Evolutionary conservation across 1,284 basidiomycete genomes (phyloP), one percentile per base, ranked within the genome.

Genomic region (Lignosus rhinocerotis): DNA sequence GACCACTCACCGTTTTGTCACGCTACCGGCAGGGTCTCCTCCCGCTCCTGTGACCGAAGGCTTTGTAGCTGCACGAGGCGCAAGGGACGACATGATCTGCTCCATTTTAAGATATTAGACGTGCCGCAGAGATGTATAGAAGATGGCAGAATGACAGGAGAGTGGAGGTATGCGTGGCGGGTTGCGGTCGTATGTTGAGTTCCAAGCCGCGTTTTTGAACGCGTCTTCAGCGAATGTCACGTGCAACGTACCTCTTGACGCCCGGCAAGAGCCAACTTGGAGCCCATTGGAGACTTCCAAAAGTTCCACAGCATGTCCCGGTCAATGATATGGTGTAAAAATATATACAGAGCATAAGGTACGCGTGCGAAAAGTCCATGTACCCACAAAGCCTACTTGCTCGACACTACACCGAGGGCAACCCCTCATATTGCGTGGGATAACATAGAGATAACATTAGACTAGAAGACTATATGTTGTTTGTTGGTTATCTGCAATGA

Each of bases 1-100:
- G 12, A 43, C 16, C 31, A 60, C 69, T 16, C 49, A 89, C 90
- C 90, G 83, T 81, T 92, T 92, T 43, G 90, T 88, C 53, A 92
- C 90, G 67, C 88, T 91, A 41, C 88, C 90, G 14, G 84, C 80
- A 42, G 76, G 78, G 67, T 86, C 86, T 31, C 78, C 75, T 36
- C 81, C 72, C 2, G 80, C 73, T 17, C 81, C 80, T 8, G 84
- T 63, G 1, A 80, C 75, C 50, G 80, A 74, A 3, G 62, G 84
- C 75, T 72, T 92, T 88, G 59, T 77, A 74, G 31, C 44, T 32
- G 83, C 70, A 56, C 85, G 75, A 44, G 86, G 83, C 1, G 78
- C 84, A 44, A 88, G 80, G 50, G 87, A 82, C 19, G 85, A 77
- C 2, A 86, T 87, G 67, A 89, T 77, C 73, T 90, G 88, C 68